Evolutionary conservation across 768 basidiomycete genomes (phyloP), one percentile per base, ranked within the genome.

Genomic region (Mycena filopes): DNA sequence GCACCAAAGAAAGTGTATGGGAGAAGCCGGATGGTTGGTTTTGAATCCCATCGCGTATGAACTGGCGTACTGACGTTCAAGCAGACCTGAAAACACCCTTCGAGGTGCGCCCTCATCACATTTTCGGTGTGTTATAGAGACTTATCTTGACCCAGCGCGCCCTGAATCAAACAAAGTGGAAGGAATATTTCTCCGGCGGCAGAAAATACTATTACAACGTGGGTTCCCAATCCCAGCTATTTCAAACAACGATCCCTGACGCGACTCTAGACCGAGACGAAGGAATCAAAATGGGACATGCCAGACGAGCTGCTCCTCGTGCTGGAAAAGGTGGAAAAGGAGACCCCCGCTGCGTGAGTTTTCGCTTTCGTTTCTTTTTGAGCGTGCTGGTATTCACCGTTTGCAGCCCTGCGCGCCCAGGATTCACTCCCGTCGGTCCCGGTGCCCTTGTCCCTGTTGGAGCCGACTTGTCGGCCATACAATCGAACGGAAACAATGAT

Each of bases 241-340:
- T 20, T 7, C 3, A 20, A 16, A 23, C 10, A n/a, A n/a, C n/a
- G n/a, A 36, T 2, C 18, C 29, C 13, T n/a, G 43, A 33, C 50
- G 33, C 25, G 20, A 38, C 4, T 12, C 16, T 20, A 98, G 90
- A 91, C 89, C 33, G 89, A 92, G 43, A 86, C 89, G 31, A 97
- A 95, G 71, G 94, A 97, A 78, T 97, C 96, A 3, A 95, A 96
- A 81, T 99, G 98, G 98, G 95, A 97, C 63, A 92, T 97, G 89
- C 98, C 98, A 12, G 90, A 95, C 57, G 96, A 99, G 72, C 86
- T 99, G 28, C 79, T 91, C 25, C 83, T 93, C n/a, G 78, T 96
- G 25, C 82, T 95, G 40, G 91, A 94, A 74, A 93, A 90, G 70
- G 91, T 96, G 0, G 93, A 95, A 77, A 92, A 92, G 75, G 92